Evolutionary conservation across 345 rosid genomes (phyloP).

Genomic region (Populus euphratica): DNA sequence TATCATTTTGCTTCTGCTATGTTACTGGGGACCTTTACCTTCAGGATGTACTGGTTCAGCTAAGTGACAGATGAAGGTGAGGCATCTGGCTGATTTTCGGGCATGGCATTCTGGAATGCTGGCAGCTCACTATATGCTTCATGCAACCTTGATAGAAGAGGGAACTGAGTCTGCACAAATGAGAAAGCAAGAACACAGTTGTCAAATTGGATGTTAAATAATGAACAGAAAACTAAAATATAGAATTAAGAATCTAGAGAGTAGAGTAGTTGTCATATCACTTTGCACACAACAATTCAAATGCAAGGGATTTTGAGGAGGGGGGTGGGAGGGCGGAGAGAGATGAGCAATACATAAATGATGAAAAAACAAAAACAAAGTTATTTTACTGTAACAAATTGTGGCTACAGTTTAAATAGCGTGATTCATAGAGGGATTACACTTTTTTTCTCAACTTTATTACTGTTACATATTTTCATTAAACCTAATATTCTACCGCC

Average conservation of each 20-base stretch:
- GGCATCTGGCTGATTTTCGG: conserved; percentile 44
- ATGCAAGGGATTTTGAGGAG: too few species aligned
- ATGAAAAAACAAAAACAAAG: too few species aligned
- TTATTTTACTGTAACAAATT: too few species aligned
- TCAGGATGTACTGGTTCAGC: not conserved
- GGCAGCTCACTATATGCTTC: conserved; percentile 51
- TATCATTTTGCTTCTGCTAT: not conserved
- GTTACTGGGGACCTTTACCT: not conserved
- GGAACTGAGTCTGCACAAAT: conserved; percentile 50
- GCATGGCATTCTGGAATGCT: conserved; percentile 40
- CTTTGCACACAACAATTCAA: too few species aligned
- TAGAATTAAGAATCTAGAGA: not conserved
- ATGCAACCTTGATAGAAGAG: conserved; percentile 51
- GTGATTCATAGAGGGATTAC: too few species aligned
- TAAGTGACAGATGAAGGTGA: conserved; percentile 16
- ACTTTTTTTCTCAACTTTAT: too few species aligned
- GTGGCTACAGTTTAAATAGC: too few species aligned
- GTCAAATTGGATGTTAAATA: not conserved
- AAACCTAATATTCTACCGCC: too few species aligned
- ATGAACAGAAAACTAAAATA: not conserved
- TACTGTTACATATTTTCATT: too few species aligned
- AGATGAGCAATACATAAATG: too few species aligned
- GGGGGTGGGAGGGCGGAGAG: too few species aligned
- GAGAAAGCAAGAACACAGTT: not conserved
- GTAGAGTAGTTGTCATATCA: not conserved